Evolutionary conservation across 257 asterid species (phyloP).

Genomic region (Plantago major): DNA sequence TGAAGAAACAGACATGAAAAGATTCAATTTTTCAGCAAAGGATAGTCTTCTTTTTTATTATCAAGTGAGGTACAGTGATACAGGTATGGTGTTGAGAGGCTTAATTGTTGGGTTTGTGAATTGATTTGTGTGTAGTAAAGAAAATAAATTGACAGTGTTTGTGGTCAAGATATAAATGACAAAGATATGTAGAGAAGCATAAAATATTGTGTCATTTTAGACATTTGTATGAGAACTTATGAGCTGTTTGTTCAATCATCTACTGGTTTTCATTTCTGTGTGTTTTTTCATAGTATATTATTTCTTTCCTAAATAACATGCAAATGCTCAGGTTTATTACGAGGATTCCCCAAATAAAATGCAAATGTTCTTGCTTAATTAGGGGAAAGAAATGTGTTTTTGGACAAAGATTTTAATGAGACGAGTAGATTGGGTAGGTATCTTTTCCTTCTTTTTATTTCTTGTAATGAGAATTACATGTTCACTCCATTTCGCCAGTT

Average conservation of each 20-base stretch:
- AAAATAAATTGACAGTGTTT: conserved; percentile 23
- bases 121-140: conserved; percentile 12
- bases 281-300: neutral
- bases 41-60: too few species aligned
- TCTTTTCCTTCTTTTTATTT: too few species aligned
- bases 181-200: conserved; percentile 21
- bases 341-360: neutral
- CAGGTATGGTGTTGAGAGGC: conserved; percentile 1
- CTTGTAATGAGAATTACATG: too few species aligned
- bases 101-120: conserved; percentile 4
- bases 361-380: neutral
- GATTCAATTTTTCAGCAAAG: conserved; percentile 11
- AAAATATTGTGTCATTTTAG: conserved; percentile 1
- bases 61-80: too few species aligned
- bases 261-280: neutral
- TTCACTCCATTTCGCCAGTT: too few species aligned
- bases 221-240: conserved; percentile 21
- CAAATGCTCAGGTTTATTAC: too few species aligned
- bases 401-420: neutral
- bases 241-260: conserved; percentile 10
- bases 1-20: conserved; percentile 19
- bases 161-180: conserved; percentile 40
- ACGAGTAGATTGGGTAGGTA: too few species aligned
- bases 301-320: neutral
- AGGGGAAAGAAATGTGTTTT: neutral